Conservation (phyloP, 73 alveolate species). For the Tetrahymena malaccensis region DNA sequence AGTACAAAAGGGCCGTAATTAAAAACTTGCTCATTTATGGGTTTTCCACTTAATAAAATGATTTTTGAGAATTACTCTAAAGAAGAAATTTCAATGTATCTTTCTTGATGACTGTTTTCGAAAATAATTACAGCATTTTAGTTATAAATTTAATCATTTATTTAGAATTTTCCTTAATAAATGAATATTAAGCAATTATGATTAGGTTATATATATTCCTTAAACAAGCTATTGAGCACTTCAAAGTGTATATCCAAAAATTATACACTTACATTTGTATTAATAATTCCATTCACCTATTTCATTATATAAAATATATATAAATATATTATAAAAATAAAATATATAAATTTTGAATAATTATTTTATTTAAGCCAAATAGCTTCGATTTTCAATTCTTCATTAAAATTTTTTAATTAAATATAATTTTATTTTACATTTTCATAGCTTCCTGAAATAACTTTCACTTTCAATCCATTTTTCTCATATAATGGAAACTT, state of each 20-base stretch:
- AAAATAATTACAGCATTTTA: background rate
- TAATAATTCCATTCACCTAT: slow-evolving; percentile 74
- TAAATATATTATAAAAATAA: background rate
- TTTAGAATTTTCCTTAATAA: slow-evolving; percentile 35
- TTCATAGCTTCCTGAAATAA: slow-evolving; percentile 54
- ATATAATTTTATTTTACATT: slow-evolving; percentile 51
- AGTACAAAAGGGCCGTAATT: slow-evolving; percentile 57
- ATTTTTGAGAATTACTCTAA: background rate
- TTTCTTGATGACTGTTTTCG: background rate
- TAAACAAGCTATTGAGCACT: slow-evolving; percentile 11
- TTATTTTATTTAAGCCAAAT: no score
- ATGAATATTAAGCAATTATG: slow-evolving; percentile 54
- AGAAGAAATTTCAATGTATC: background rate
- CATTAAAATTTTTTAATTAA: slow-evolving; percentile 42
- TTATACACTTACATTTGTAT: slow-evolving; percentile 68
- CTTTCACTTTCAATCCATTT: slow-evolving; percentile 28
- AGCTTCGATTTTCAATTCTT: no score
- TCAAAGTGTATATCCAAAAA: slow-evolving; percentile 57
- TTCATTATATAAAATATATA: background rate
- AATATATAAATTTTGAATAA: no score
- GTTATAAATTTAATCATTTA: slow-evolving; percentile 1
- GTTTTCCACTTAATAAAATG: slow-evolving; percentile 49
- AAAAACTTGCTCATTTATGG: slow-evolving; percentile 50
- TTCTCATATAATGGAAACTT: slow-evolving; percentile 38
- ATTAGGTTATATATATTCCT: slow-evolving; percentile 39